phyloP scores from a whole-genome alignment of 805 yeast genomes.

The Cyberlindnera lachancei region DNA sequence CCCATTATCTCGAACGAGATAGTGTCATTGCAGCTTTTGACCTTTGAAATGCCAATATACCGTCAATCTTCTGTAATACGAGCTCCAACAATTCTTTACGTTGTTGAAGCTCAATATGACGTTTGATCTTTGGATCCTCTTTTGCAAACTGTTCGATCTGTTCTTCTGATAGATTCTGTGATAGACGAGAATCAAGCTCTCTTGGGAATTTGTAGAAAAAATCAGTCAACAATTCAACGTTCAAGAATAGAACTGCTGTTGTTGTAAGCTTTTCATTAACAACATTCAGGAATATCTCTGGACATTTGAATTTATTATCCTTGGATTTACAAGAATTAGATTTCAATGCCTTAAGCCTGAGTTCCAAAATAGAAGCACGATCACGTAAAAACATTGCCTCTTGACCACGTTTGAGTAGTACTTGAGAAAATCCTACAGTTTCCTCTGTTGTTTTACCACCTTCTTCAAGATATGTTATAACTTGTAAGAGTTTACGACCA shows the following conservation, averaged over 20 bases:
- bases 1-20: no score
- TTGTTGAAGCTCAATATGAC: slow-evolving; percentile 90
- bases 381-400: slow-evolving; percentile 77
- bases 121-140: slow-evolving; percentile 80
- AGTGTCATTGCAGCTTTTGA: slow-evolving; percentile 13
- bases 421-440: slow-evolving; percentile 77
- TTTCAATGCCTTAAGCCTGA: slow-evolving; percentile 71
- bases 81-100: slow-evolving; percentile 81
- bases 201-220: slow-evolving; percentile 95
- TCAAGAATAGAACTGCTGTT: slow-evolving; percentile 86
- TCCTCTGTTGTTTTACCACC: slow-evolving; percentile 42
- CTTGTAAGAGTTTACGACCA: slow-evolving; percentile 74
- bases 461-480: slow-evolving; percentile 58
- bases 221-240: slow-evolving; percentile 89
- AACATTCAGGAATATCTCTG: slow-evolving; percentile 88
- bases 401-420: slow-evolving; percentile 67
- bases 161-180: slow-evolving; percentile 54
- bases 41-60: slow-evolving; percentile 31
- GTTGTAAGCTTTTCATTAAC: slow-evolving; percentile 88
- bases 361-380: slow-evolving; percentile 57
- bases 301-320: slow-evolving; percentile 83
- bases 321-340: slow-evolving; percentile 70
- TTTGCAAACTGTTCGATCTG: slow-evolving; percentile 87
- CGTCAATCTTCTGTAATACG: slow-evolving; percentile 78
- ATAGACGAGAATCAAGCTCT: slow-evolving; percentile 74